These are phyloP conservation scores for Haplosporangium gracile DNA, from an alignment of 192 early-diverging fungal species.

Conservation along the genomic window DNA sequence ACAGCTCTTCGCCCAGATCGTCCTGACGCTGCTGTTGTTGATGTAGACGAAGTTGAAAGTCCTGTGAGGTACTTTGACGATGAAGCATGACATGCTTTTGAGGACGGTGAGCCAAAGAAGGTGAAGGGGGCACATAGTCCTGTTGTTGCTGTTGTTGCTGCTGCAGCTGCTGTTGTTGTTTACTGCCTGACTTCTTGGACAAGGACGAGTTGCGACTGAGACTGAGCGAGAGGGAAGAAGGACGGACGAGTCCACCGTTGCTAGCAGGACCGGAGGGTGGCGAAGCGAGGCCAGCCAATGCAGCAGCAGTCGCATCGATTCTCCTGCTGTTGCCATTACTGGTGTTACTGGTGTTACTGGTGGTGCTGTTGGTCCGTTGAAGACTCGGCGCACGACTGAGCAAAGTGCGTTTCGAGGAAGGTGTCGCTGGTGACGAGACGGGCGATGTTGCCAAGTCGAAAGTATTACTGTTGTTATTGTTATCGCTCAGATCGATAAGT, in stretches of 20 bases:
- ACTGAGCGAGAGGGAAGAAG: conserved; percentile 31
- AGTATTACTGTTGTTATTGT: not conserved
- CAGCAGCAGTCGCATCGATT: not conserved
- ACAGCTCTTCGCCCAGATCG: conserved; percentile 38
- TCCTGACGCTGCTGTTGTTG: conserved; percentile 48
- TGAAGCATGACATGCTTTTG: conserved; percentile 48
- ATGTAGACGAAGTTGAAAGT: conserved; percentile 37
- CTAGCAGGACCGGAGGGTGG: not conserved
- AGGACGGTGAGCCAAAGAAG: conserved; percentile 36
- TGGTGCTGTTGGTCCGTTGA: conserved; percentile 7
- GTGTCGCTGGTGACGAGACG: conserved; percentile 10
- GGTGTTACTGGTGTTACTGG: not conserved
- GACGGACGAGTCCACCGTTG: conserved; percentile 6
- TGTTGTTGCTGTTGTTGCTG: conserved; percentile 27
- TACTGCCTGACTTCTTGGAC: conserved; percentile 26
- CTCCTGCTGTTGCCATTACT: not conserved
- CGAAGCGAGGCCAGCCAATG: not conserved
- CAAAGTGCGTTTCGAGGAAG: conserved; percentile 2
- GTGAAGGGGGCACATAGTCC: conserved; percentile 28
- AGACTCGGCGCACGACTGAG: conserved; percentile 30
- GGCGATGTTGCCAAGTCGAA: not conserved
- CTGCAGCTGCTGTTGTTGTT: not conserved
- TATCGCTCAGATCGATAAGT: not conserved
- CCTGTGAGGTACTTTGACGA: conserved; percentile 42
- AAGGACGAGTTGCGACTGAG: conserved; percentile 40